phyloP scores from a whole-genome alignment of 202 grass and related monocot genomes.

The Carex sylvatica region DNA sequence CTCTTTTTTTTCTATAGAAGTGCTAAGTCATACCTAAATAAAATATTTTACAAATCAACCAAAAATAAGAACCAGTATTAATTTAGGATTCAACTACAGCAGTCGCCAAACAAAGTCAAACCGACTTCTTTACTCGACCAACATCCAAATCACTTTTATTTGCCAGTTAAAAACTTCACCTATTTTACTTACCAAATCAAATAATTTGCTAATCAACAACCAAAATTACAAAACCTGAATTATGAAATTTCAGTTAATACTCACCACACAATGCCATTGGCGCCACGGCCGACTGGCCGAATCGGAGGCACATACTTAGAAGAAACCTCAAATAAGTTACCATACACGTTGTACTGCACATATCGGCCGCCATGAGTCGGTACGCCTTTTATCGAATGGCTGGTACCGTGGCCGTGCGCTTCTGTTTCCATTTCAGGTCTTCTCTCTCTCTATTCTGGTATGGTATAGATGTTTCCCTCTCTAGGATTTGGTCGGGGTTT shows the following conservation, averaged over 20 bases:
- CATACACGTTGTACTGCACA: conserved; percentile 93
- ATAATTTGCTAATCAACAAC: neutral
- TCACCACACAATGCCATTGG: conserved; percentile 90
- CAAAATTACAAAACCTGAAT: neutral
- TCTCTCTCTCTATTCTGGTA: conserved; percentile 15
- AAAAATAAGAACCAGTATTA: neutral
- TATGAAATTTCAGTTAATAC: conserved; percentile 21
- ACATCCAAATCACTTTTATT: neutral
- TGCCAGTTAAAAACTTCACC: neutral
- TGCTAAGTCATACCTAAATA: neutral
- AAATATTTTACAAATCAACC: neutral
- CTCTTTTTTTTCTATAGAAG: neutral
- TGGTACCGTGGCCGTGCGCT: conserved; percentile 32
- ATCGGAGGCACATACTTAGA: conserved; percentile 91
- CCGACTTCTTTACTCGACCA: no score
- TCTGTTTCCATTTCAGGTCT: conserved; percentile 29
- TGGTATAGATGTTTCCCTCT: conserved; percentile 9
- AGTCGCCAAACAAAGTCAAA: neutral
- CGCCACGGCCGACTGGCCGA: conserved; percentile 73
- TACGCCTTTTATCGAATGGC: conserved; percentile 62
- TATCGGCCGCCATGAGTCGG: conserved; percentile 76
- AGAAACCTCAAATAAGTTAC: conserved; percentile 87
- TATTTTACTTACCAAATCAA: neutral
- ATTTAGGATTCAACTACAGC: neutral
- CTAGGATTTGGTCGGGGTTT: neutral